Evolutionary conservation across 352 stramenopile species (phyloP).

Genomic region (Phytopythium ostracodes): DNA sequence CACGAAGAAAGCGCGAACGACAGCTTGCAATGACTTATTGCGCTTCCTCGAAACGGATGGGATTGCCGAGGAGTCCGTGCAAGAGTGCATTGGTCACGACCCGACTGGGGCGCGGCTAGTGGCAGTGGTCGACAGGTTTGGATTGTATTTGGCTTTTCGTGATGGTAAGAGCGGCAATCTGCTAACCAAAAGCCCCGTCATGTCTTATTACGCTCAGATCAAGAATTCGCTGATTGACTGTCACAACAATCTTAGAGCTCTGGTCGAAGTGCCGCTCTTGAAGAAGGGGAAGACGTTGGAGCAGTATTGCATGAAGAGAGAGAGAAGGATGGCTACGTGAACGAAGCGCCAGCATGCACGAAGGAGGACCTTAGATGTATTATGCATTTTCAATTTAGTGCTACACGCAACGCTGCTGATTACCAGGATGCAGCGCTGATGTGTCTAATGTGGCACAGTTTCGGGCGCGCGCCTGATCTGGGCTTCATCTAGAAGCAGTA

Average conservation of each 20-base stretch:
- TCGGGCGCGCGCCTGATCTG: constrained; percentile 12
- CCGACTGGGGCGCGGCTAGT: neutral
- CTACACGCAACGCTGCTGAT: neutral
- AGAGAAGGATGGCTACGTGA: neutral
- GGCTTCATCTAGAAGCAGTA: constrained; percentile 11
- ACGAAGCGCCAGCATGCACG: neutral
- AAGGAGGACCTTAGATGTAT: neutral
- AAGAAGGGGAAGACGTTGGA: neutral
- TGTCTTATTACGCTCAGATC: neutral
- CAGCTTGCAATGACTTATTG: neutral
- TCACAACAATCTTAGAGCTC: neutral
- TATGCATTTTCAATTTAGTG: neutral
- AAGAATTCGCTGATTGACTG: neutral
- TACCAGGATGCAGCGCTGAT: constrained; percentile 21
- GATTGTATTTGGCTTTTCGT: neutral
- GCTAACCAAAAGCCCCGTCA: neutral
- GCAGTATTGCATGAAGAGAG: neutral
- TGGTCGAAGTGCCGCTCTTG: neutral
- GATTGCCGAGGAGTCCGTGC: neutral
- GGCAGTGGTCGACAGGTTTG: constrained; percentile 1
- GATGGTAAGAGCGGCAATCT: neutral
- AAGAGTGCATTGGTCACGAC: neutral
- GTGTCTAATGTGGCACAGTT: constrained; percentile 13
- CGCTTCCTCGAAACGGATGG: neutral
- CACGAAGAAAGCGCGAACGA: too few relatives aligned